phyloP scores from a whole-genome alignment of 208 protist species.

The Naegleria lovaniensis region DNA sequence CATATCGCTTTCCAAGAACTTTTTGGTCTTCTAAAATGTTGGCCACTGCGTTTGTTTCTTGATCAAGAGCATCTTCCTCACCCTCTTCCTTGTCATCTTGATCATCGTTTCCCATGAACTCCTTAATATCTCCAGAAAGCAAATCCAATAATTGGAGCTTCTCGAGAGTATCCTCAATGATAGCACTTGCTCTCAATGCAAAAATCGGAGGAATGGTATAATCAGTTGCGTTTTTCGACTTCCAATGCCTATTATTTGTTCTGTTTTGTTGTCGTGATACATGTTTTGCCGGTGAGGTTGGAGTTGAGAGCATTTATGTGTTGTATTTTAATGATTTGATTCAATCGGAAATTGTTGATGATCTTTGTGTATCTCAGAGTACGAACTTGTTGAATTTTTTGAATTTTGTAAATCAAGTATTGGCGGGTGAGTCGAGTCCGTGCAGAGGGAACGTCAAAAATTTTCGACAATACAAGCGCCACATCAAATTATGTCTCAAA shows the following conservation, averaged over 20 bases:
- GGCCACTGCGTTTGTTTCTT: background rate
- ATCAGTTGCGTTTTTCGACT: background rate
- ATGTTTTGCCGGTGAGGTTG: background rate
- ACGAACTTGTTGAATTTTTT: too few species aligned
- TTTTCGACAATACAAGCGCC: too few species aligned
- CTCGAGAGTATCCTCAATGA: slow-evolving; percentile 15
- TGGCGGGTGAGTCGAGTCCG: too few species aligned
- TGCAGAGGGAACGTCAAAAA: too few species aligned
- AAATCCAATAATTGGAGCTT: slow-evolving; percentile 18
- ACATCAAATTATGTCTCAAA: too few species aligned
- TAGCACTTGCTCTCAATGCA: background rate
- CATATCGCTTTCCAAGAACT: background rate
- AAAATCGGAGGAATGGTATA: background rate
- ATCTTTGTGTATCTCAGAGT: too few species aligned
- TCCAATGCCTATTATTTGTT: background rate
- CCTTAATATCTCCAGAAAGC: background rate
- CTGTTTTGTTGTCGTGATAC: background rate
- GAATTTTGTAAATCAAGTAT: too few species aligned
- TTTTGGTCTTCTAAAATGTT: slow-evolving; percentile 24
- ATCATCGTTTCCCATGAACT: background rate
- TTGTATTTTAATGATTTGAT: too few species aligned
- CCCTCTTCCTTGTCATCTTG: background rate
- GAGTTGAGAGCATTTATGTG: background rate
- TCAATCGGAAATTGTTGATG: too few species aligned
- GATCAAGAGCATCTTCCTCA: background rate